Evolutionary conservation across 805 yeast genomes (phyloP).

Genomic region (Candida michaelii): DNA sequence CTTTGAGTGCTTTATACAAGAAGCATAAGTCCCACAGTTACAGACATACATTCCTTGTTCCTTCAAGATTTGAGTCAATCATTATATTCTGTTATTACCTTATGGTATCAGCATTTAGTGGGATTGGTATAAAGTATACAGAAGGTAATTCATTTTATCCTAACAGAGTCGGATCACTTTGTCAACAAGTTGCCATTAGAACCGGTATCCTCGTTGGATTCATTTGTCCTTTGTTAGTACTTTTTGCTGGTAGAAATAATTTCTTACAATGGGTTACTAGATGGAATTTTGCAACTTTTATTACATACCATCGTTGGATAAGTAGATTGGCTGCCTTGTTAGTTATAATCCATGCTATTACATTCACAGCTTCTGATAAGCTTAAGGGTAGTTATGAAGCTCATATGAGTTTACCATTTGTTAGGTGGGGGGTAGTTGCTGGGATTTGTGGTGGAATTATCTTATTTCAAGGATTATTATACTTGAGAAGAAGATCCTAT

Average conservation of each 20-base stretch:
- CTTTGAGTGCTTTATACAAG: constrained; percentile 19
- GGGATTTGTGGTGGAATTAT: constrained; percentile 39
- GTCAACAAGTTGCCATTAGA: constrained; percentile 50
- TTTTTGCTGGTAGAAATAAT: constrained; percentile 74
- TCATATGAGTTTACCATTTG: constrained; percentile 19
- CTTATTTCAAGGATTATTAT: constrained; percentile 48
- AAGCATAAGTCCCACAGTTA: constrained; percentile 16
- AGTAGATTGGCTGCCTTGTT: constrained; percentile 46
- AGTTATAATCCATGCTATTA: constrained; percentile 47
- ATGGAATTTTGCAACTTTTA: constrained; percentile 48
- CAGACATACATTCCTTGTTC: constrained; percentile 28
- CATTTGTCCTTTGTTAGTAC: constrained; percentile 54
- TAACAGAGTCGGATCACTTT: constrained; percentile 18
- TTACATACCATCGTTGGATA: constrained; percentile 58
- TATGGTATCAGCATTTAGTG: constrained; percentile 16
- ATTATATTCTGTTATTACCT: constrained; percentile 36
- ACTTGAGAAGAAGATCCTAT: constrained; percentile 53
- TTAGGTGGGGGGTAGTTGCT: constrained; percentile 31
- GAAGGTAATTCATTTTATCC: constrained; percentile 11
- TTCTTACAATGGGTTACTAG: constrained; percentile 62
- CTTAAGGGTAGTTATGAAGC: constrained; percentile 10
- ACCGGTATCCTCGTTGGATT: constrained; percentile 51
- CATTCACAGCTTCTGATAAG: constrained; percentile 49
- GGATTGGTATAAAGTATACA: constrained; percentile 8
- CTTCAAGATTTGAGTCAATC: constrained; percentile 50